Percentiles rank a stretch among this genome's conserved stretches.
phyloP scores from a whole-genome alignment of 768 basidiomycete species.

The Boletus rufocinnamomeus region DNA sequence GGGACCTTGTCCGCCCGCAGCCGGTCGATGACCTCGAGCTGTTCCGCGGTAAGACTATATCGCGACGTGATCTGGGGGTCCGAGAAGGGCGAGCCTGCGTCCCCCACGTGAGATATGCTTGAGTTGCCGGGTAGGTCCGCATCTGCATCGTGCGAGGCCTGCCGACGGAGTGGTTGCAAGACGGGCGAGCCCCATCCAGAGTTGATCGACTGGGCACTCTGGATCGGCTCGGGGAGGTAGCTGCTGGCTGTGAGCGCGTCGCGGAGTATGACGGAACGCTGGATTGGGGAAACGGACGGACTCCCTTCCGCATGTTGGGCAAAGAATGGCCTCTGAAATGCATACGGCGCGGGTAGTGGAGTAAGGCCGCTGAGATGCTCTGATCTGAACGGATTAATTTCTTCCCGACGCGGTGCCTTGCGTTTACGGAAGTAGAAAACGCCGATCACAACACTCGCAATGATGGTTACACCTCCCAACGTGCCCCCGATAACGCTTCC shows the following conservation, averaged over 20 bases:
- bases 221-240: neutral
- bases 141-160: neutral
- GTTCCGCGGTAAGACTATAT: slow-evolving; percentile 14
- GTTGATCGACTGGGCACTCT: neutral
- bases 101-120: neutral
- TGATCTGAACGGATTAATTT: slow-evolving; percentile 5
- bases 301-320: neutral
- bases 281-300: neutral
- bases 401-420: neutral
- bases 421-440: slow-evolving; percentile 13
- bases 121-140: neutral
- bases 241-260: slow-evolving; percentile 9
- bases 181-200: neutral
- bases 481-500: slow-evolving; percentile 17
- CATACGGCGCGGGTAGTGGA: neutral
- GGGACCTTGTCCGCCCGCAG: slow-evolving; percentile 14
- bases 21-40: slow-evolving; percentile 15
- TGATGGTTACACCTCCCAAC: slow-evolving; percentile 13
- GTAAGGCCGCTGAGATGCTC: neutral
- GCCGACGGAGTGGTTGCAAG: slow-evolving; percentile 10
- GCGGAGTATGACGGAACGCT: slow-evolving; percentile 17
- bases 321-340: neutral
- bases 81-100: neutral
- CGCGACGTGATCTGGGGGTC: neutral
- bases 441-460: slow-evolving; percentile 1